Evolutionary conservation across 805 yeast species (phyloP).

Genomic region (Kuraishia piskuri): DNA sequence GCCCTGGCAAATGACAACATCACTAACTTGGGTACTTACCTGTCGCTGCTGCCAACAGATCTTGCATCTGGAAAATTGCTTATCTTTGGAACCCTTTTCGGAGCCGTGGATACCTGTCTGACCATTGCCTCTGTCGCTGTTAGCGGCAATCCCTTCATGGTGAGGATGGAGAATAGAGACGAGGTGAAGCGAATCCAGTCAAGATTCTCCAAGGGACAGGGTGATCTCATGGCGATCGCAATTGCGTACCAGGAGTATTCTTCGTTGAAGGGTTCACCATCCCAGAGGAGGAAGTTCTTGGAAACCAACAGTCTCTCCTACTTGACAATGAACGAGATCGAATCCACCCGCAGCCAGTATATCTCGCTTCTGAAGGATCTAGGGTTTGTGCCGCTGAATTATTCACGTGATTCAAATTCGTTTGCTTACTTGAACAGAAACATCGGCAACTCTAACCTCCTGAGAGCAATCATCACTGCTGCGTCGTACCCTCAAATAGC

Average conservation of each 20-base stretch:
- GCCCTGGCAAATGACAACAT: slow-evolving; percentile 46
- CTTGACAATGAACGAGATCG: slow-evolving; percentile 59
- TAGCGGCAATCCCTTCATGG: slow-evolving; percentile 65
- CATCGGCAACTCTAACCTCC: slow-evolving; percentile 35
- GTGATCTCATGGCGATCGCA: slow-evolving; percentile 68
- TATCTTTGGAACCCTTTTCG: slow-evolving; percentile 74
- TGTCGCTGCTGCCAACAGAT: slow-evolving; percentile 81
- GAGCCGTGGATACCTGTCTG: slow-evolving; percentile 70
- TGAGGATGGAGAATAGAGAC: slow-evolving; percentile 56
- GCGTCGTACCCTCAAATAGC: slow-evolving; percentile 80
- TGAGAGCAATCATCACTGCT: slow-evolving; percentile 68
- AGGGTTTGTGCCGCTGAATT: slow-evolving; percentile 61
- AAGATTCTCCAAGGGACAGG: slow-evolving; percentile 41
- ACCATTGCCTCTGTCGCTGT: slow-evolving; percentile 73
- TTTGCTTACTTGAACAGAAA: slow-evolving; percentile 39
- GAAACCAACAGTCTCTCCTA: slow-evolving; percentile 53
- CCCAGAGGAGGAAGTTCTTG: slow-evolving; percentile 35
- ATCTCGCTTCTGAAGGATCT: slow-evolving; percentile 64
- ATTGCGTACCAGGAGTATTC: slow-evolving; percentile 51
- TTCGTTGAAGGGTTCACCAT: slow-evolving; percentile 12
- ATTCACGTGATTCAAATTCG: slow-evolving; percentile 14
- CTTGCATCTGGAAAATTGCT: slow-evolving; percentile 77
- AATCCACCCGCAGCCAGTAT: slow-evolving; percentile 63
- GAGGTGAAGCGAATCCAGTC: slow-evolving; percentile 40
- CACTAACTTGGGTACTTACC: slow-evolving; percentile 71